Evolutionary conservation across 2,329 filamentous ascomycete species (phyloP).

Genomic region (Drechslera avenae): DNA sequence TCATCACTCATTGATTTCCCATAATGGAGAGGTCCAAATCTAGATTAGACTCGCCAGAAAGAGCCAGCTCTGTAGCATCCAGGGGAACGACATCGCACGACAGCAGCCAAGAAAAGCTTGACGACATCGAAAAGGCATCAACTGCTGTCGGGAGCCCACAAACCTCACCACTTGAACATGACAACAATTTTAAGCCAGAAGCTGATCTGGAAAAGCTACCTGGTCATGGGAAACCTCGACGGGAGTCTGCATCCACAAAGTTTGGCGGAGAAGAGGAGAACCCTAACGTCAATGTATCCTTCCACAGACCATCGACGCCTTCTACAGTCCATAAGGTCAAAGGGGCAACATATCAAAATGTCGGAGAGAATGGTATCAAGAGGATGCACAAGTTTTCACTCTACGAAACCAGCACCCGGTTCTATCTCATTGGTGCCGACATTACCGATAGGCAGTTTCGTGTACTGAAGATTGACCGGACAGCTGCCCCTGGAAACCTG

Average conservation of each 20-base stretch:
- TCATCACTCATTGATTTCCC: slow-evolving; percentile 3
- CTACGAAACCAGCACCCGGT: slow-evolving; percentile 91
- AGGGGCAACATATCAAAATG: slow-evolving; percentile 48
- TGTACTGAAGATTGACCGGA: slow-evolving; percentile 93
- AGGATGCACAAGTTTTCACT: slow-evolving; percentile 95
- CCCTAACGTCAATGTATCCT: slow-evolving; percentile 45
- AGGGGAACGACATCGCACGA: slow-evolving; percentile 34
- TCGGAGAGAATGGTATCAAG: slow-evolving; percentile 51
- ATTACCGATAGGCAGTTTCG: slow-evolving; percentile 86
- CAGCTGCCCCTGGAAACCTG: slow-evolving; percentile 76
- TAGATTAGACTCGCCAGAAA: slow-evolving; percentile 29
- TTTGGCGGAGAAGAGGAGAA: slow-evolving; percentile 52
- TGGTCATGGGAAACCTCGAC: slow-evolving; percentile 30
- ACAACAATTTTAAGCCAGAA: slow-evolving; percentile 39
- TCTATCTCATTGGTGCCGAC: slow-evolving; percentile 93
- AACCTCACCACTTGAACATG: slow-evolving; percentile 29
- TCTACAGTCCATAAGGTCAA: slow-evolving; percentile 46
- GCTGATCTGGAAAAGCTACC: slow-evolving; percentile 40
- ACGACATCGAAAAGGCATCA: slow-evolving; percentile 36
- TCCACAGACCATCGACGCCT: slow-evolving; percentile 49
- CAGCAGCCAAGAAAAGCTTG: slow-evolving; percentile 32
- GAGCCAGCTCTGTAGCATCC: slow-evolving; percentile 31
- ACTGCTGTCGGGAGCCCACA: slow-evolving; percentile 33
- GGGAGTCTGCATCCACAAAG: slow-evolving; percentile 39
- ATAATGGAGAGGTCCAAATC: slow-evolving; percentile 30